Evolutionary conservation across 2,329 filamentous ascomycete genomes (phyloP), one percentile per base, ranked within the genome.

Genomic region (Penicillium sp.): DNA sequence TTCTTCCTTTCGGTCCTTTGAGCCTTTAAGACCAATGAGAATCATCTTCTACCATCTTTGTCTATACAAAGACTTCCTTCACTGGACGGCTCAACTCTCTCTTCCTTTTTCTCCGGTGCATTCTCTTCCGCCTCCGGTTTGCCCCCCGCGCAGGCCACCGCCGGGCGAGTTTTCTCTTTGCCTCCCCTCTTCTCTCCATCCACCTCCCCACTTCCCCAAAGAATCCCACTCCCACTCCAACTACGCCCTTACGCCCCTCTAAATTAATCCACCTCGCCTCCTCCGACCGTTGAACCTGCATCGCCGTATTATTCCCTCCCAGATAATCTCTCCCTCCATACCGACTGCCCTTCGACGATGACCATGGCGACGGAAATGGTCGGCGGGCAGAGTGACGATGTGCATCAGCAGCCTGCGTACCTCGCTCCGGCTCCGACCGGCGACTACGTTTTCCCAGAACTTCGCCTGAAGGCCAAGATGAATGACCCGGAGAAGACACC

Each of bases 401-500:
- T 72, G 58, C 72, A 72, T 53, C 68, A 68, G 50, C 40, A 65
- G 42, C 65, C 67, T 12, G 58, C 65, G 51, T 57, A 65, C 42
- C 59, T 72, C n/a, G 62, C 72, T 42, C 61, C 72, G n/a, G 64
- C 74, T 13, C 65, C 69, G 15, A 76, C 78, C 64, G 75, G 78
- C 45, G 75, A 78, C 59, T 83, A 83, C 68, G 66, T 69, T 38
- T 82, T 83, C 59, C 81, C 81, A 2, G 75, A 78, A 55, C 66
- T 75, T 45, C 78, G 81, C 58, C 68, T 83, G 60, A 82, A 80
- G 73, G 77, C 72, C 62, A 77, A 75, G 63, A 81, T 83, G 79
- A 72, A 77, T 17, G 79, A 83, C 61, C 76, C 81, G 6, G 79
- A 78, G 61, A 82, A 81, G 71, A 82, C 79, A 0, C 80, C 80